Evolutionary conservation across 441 rosid species (phyloP).

Genomic region (Arabidopsis lyrata): DNA sequence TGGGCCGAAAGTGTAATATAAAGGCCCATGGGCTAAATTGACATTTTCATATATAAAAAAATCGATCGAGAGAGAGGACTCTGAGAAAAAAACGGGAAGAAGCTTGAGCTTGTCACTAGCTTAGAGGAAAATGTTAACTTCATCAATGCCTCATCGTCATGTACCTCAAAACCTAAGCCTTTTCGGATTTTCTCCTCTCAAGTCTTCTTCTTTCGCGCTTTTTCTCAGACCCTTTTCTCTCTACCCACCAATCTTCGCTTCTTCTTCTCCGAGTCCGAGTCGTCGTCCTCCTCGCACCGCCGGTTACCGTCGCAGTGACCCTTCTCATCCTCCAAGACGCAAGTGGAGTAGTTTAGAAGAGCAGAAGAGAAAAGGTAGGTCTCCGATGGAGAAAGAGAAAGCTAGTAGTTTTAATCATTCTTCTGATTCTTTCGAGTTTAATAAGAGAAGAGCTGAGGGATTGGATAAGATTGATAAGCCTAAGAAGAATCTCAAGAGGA

Average conservation of each 20-base stretch:
- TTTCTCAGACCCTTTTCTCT: constrained; percentile 49
- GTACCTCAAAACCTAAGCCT: constrained; percentile 10
- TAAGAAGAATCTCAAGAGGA: constrained; percentile 68
- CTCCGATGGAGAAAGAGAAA: constrained; percentile 58
- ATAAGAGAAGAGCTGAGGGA: constrained; percentile 86
- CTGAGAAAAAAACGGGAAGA: constrained; percentile 10
- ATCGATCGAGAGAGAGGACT: background rate
- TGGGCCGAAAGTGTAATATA: background rate
- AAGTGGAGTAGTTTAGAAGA: constrained; percentile 51
- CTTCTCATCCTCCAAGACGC: constrained; percentile 51
- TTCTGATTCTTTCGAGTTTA: constrained; percentile 61
- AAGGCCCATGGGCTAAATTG: background rate
- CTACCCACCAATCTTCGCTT: constrained; percentile 51
- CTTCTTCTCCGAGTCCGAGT: constrained; percentile 49
- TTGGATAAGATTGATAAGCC: constrained; percentile 59
- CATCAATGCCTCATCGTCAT: constrained; percentile 41
- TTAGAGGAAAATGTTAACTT: constrained; percentile 24
- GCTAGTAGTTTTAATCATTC: constrained; percentile 21
- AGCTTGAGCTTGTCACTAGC: background rate
- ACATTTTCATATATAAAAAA: too few species aligned
- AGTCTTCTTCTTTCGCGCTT: constrained; percentile 49
- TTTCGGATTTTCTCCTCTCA: constrained; percentile 53
- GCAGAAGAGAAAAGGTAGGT: constrained; percentile 33
- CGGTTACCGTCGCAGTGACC: constrained; percentile 42
- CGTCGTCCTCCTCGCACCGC: constrained; percentile 51